Percentiles rank a stretch among this genome's conserved stretches.
Conservation (phyloP, 345 rosid species). For the Carallia pectinifolia region DNA sequence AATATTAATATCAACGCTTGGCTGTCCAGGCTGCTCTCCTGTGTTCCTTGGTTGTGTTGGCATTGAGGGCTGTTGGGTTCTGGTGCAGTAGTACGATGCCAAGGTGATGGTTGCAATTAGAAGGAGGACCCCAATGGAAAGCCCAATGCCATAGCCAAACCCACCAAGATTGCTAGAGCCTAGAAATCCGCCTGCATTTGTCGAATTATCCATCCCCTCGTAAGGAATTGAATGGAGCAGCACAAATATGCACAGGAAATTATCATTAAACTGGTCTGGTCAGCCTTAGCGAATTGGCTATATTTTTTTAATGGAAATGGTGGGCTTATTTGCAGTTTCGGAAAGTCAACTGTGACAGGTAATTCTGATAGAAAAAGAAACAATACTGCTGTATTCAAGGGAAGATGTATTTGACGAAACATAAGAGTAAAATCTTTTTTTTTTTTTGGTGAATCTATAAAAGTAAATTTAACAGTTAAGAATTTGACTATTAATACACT, state of each 20-base stretch:
- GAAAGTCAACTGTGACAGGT: slow-evolving; percentile 47
- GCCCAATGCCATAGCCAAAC: slow-evolving; percentile 44
- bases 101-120: slow-evolving; percentile 42
- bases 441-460: too few relatives aligned
- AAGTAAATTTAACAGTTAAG: too few relatives aligned
- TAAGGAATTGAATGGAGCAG: slow-evolving; percentile 2
- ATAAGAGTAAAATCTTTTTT: too few relatives aligned
- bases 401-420: background rate
- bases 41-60: background rate
- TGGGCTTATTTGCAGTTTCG: background rate
- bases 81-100: slow-evolving; percentile 45
- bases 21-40: slow-evolving; percentile 12
- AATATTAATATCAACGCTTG: slow-evolving; percentile 12
- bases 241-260: background rate
- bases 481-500: too few relatives aligned
- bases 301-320: background rate
- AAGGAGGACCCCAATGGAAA: slow-evolving; percentile 41
- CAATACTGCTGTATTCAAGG: background rate
- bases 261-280: slow-evolving; percentile 13
- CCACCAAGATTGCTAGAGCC: slow-evolving; percentile 31
- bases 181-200: slow-evolving; percentile 10
- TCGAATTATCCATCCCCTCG: slow-evolving; percentile 22
- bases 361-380: background rate
- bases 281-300: slow-evolving; percentile 33
- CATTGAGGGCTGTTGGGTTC: slow-evolving; percentile 8